Evolutionary conservation across 306 rosid species (phyloP).

Genomic region (Fragaria iinumae): DNA sequence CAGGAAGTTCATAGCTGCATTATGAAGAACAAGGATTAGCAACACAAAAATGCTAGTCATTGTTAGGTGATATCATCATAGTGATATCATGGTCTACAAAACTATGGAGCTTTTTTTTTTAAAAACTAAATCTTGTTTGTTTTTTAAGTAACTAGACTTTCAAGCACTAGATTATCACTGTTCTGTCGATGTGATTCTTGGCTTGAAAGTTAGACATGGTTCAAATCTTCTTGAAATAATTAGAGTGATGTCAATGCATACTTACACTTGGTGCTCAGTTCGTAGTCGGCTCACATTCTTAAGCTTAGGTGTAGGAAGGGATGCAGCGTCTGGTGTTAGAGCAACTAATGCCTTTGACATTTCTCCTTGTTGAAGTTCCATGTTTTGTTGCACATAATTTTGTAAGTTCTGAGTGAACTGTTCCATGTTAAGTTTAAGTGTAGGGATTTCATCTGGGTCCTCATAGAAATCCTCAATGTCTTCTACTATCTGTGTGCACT

Average conservation of each 20-base stretch:
- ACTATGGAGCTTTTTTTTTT: background rate
- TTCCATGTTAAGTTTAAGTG: slow-evolving; percentile 70
- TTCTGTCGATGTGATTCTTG: background rate
- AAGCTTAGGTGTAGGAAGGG: slow-evolving; percentile 82
- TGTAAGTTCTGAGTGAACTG: slow-evolving; percentile 81
- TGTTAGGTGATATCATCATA: background rate
- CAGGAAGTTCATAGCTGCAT: slow-evolving; percentile 98
- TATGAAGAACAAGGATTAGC: slow-evolving; percentile 36
- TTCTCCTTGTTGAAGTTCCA: slow-evolving; percentile 86
- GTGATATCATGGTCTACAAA: background rate
- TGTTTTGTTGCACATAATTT: slow-evolving; percentile 74
- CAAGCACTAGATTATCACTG: background rate
- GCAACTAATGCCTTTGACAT: slow-evolving; percentile 95
- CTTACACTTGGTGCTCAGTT: slow-evolving; percentile 98
- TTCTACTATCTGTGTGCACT: slow-evolving; percentile 41
- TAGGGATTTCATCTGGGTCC: slow-evolving; percentile 78
- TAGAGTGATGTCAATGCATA: slow-evolving; percentile 27
- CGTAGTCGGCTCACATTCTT: slow-evolving; percentile 84
- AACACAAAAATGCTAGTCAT: slow-evolving; percentile 9
- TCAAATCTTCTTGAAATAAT: slow-evolving; percentile 19
- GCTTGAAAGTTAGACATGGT: background rate
- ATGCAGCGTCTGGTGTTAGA: slow-evolving; percentile 69
- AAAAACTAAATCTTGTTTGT: background rate
- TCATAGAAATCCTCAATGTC: slow-evolving; percentile 81
- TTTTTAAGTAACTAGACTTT: background rate